Base-by-base conservation (phyloP, 352 stramenopile genomes). In the Phytophthora brassicae region DNA sequence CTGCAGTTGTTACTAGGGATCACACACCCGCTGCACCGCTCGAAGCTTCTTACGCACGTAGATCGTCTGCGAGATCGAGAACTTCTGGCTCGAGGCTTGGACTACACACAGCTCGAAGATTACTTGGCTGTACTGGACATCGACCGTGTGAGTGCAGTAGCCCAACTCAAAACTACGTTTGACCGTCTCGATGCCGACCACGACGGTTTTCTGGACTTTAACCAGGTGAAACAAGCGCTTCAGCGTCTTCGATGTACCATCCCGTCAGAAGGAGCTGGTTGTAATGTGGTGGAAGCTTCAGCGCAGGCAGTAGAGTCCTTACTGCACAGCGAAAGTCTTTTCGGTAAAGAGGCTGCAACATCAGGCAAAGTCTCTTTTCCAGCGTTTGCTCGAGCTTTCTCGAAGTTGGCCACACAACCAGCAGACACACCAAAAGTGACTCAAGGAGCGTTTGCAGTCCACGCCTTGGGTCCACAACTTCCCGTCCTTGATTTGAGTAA, bases 21-120 rank as follows among this genome's bases (percentile, higher is more conserved):
- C 19, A 63, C 75, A 0, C 72, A 92, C 29, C 77, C 82, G 2
- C 47, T 90, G 6, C 80, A 92, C 45, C 81, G 84, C 0, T 71
- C 67, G 0, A 77, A 81, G 6, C 14, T 94, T 3, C 64, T 89
- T 6, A 36, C 79, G 8, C 67, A 79, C 36, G 60, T 94, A 2
- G 80, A 94, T 62, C 79, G 82, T 16, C 51, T 92, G 14, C 70
- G 76, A 22, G 81, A 90, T 60, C 64, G 74, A n/a, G 77, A 87
- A 39, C 57, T 89, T 23, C 56, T 90, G 2, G 65, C 73, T 38
- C 72, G 85, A 33, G 81, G 80, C 0, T 54, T 91, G 14, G 79
- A 88, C 65, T 91, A 86, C 49, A 77, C 68, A 0, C 81, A 93
- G 48, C 66, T 93, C 23, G 53, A 87, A 61, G 82, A 94, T 56